A percentile compares a stretch with the other conserved stretches of the same genome.
Evolutionary conservation across 306 rosid genomes (phyloP).

Genomic region (Erythrophleum fordii): DNA sequence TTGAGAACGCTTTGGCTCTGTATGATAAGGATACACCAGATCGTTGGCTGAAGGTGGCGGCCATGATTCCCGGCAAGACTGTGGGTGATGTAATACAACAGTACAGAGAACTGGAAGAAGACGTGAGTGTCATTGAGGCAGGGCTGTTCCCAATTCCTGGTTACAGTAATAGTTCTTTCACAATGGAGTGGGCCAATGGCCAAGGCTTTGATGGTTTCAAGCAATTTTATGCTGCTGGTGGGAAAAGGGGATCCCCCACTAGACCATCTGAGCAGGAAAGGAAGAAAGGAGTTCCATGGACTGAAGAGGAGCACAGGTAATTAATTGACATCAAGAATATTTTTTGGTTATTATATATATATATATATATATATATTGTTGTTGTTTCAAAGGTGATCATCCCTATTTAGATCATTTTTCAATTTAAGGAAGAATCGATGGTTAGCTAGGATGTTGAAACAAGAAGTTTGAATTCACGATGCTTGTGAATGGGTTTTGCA

Average conservation of each 20-base stretch:
- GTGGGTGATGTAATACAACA: constrained; percentile 77
- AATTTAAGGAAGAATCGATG: constrained; percentile 6
- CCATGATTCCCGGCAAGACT: constrained; percentile 74
- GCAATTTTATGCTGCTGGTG: constrained; percentile 52
- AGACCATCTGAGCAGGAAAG: constrained; percentile 75
- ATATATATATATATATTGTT: no score
- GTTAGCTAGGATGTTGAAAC: constrained; percentile 16
- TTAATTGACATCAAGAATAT: background rate
- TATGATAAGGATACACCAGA: constrained; percentile 69
- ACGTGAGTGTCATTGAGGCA: constrained; percentile 75
- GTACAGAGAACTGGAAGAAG: constrained; percentile 73
- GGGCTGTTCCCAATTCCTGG: constrained; percentile 72
- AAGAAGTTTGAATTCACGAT: constrained; percentile 2
- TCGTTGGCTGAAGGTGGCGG: constrained; percentile 71
- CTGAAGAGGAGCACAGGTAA: constrained; percentile 89
- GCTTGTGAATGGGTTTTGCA: constrained; percentile 4
- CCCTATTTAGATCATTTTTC: background rate
- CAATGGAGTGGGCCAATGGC: constrained; percentile 62
- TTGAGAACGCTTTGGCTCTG: constrained; percentile 75
- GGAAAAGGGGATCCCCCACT: constrained; percentile 54
- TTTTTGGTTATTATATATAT: background rate
- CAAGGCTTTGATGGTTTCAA: constrained; percentile 64
- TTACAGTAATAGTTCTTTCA: constrained; percentile 54
- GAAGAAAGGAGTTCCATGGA: constrained; percentile 91
- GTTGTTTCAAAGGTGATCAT: background rate